phyloP scores from a whole-genome alignment of 73 alveolate species.

The Stentor roeselii region DNA sequence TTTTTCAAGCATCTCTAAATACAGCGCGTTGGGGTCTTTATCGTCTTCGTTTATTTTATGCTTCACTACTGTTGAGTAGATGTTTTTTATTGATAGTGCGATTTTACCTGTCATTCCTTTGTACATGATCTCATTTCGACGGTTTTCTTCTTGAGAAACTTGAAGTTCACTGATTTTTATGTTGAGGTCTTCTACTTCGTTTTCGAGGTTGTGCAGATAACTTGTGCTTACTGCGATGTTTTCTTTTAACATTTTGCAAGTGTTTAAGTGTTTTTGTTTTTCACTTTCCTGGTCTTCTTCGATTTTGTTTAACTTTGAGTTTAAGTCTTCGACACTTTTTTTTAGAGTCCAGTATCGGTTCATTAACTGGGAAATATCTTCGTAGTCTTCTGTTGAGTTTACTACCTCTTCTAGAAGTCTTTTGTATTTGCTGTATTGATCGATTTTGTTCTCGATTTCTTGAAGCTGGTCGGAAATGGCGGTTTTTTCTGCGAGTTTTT shows the following conservation, averaged over 20 bases:
- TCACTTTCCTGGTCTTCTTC: background rate
- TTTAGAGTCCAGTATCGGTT: conserved; percentile 10
- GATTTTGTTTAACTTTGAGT: background rate
- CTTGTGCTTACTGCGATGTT: background rate
- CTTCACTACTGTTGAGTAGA: background rate
- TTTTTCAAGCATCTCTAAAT: background rate
- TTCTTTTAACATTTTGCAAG: background rate
- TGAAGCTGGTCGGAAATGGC: conserved; percentile 9
- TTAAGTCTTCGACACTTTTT: conserved; percentile 1
- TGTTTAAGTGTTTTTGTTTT: background rate
- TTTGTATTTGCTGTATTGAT: background rate
- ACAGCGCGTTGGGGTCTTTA: background rate
- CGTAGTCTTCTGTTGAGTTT: background rate
- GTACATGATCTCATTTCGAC: background rate
- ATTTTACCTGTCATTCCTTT: conserved; percentile 23
- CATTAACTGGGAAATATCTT: conserved; percentile 20
- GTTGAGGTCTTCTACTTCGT: conserved; percentile 19
- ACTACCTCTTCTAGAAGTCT: conserved; percentile 20
- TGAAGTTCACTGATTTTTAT: background rate
- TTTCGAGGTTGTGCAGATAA: background rate
- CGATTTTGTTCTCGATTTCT: conserved; percentile 22
- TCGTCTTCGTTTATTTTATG: background rate
- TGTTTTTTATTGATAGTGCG: background rate
- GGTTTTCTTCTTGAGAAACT: background rate
- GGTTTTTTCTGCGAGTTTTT: background rate